Conservation (phyloP, 2,329 filamentous ascomycete genomes). For the Alternaria sp. region DNA sequence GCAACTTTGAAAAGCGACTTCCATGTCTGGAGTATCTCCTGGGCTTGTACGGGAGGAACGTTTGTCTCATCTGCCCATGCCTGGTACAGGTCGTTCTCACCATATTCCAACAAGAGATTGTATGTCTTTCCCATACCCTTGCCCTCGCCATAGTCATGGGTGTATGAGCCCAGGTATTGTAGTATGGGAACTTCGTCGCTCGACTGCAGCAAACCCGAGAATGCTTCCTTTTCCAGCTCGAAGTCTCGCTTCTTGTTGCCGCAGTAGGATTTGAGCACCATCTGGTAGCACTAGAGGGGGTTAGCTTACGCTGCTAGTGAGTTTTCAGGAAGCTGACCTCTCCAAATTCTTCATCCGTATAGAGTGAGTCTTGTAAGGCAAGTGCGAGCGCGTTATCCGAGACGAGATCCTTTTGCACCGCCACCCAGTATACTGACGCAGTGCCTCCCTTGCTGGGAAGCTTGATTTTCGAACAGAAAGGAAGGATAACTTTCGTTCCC, state of each 20-base stretch:
- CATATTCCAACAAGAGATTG: constrained; percentile 48
- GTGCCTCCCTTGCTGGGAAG: background rate
- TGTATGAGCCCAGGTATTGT: constrained; percentile 38
- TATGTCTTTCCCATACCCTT: background rate
- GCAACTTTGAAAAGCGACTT: constrained; percentile 39
- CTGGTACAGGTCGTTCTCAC: constrained; percentile 43
- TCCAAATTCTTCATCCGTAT: background rate
- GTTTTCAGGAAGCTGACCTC: background rate
- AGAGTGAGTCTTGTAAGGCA: background rate
- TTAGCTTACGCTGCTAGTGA: background rate
- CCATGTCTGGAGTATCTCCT: constrained; percentile 43
- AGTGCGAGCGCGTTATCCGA: background rate
- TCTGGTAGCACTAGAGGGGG: constrained; percentile 22
- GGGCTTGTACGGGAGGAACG: constrained; percentile 26
- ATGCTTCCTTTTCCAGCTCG: constrained; percentile 39
- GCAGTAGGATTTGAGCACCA: constrained; percentile 39
- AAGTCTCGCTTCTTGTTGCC: constrained; percentile 24
- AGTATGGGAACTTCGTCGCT: constrained; percentile 30
- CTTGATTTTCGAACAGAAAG: background rate
- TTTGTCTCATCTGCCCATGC: constrained; percentile 34
- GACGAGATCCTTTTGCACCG: background rate
- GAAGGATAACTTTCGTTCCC: background rate
- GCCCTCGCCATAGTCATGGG: constrained; percentile 7
- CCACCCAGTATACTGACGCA: background rate
- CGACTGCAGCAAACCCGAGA: constrained; percentile 13